Evolutionary conservation across 2,329 filamentous ascomycete genomes (phyloP).

Genomic region (Stagonosporopsis vannaccii): DNA sequence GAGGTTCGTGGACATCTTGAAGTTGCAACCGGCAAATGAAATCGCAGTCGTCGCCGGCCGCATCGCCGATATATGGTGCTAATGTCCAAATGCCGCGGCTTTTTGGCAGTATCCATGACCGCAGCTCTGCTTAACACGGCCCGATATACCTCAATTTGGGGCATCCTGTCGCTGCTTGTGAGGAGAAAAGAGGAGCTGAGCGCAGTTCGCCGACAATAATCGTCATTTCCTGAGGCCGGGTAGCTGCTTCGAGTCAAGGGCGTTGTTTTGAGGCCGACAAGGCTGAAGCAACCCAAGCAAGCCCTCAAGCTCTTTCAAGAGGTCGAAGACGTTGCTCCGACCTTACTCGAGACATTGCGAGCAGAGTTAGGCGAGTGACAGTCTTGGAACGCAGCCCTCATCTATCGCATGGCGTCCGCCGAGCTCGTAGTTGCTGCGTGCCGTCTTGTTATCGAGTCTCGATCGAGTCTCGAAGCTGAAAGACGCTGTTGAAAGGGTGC

Average conservation of each 20-base stretch:
- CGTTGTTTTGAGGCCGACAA: background rate
- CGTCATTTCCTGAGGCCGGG: slow-evolving; percentile 4
- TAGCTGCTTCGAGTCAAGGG: background rate
- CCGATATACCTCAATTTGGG: slow-evolving; percentile 12
- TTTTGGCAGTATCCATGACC: slow-evolving; percentile 3
- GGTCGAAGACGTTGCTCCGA: background rate
- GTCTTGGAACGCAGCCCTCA: slow-evolving; percentile 16
- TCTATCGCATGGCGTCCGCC: slow-evolving; percentile 14
- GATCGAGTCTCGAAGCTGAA: slow-evolving; percentile 17
- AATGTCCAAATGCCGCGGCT: slow-evolving; percentile 16
- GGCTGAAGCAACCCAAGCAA: slow-evolving; percentile 12
- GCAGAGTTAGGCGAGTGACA: slow-evolving; percentile 9
- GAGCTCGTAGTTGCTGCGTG: slow-evolving; percentile 17
- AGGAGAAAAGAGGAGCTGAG: slow-evolving; percentile 17
- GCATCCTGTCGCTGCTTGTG: slow-evolving; percentile 4
- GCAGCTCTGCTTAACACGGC: slow-evolving; percentile 8
- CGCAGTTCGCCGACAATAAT: background rate
- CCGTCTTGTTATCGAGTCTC: slow-evolving; percentile 12
- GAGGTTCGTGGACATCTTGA: background rate
- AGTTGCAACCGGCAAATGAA: slow-evolving; percentile 9
- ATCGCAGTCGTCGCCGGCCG: background rate
- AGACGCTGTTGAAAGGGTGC: slow-evolving; percentile 16
- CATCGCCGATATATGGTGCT: slow-evolving; percentile 11
- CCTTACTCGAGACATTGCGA: slow-evolving; percentile 8
- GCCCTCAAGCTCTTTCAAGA: slow-evolving; percentile 15